A percentile compares a stretch with the other conserved stretches of the same genome.
Evolutionary conservation across 352 stramenopile genomes (phyloP).

Genomic region (Sclerospora graminicola): DNA sequence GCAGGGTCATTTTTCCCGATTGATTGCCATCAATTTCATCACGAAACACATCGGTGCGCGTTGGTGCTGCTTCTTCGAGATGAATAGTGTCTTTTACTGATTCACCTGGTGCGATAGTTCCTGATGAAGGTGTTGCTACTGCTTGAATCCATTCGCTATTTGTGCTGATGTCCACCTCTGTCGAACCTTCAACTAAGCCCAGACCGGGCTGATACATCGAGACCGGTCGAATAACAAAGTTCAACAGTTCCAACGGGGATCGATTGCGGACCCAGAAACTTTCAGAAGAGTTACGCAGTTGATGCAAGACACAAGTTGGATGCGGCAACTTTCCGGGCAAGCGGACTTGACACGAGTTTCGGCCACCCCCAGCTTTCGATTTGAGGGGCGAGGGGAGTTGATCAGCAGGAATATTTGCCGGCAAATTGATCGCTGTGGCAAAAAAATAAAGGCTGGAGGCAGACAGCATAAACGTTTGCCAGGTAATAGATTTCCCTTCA

Average conservation of each 20-base stretch:
- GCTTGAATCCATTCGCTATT: conserved; percentile 77
- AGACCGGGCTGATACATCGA: conserved; percentile 54
- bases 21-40: conserved; percentile 22
- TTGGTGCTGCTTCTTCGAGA: conserved; percentile 50
- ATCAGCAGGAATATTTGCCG: conserved; percentile 32
- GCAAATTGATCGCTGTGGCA: conserved; percentile 46
- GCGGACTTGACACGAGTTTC: conserved; percentile 23
- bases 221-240: conserved; percentile 61
- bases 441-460: conserved; percentile 75
- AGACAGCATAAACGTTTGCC: conserved; percentile 78
- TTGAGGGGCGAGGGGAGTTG: conserved; percentile 32
- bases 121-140: conserved; percentile 53
- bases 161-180: conserved; percentile 45
- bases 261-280: conserved; percentile 80
- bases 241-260: conserved; percentile 48
- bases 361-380: conserved; percentile 27
- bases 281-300: conserved; percentile 56
- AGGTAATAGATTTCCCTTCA: conserved; percentile 68
- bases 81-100: conserved; percentile 70
- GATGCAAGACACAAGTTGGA: conserved; percentile 31
- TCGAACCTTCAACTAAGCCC: conserved; percentile 52
- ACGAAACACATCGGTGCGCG: conserved; percentile 10
- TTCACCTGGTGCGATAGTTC: conserved; percentile 57
- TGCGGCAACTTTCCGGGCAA: conserved; percentile 14
- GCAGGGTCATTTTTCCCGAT: conserved; percentile 22